Base-by-base conservation (phyloP, 2,329 filamentous ascomycete genomes). In the Fusarium ambrosium region DNA sequence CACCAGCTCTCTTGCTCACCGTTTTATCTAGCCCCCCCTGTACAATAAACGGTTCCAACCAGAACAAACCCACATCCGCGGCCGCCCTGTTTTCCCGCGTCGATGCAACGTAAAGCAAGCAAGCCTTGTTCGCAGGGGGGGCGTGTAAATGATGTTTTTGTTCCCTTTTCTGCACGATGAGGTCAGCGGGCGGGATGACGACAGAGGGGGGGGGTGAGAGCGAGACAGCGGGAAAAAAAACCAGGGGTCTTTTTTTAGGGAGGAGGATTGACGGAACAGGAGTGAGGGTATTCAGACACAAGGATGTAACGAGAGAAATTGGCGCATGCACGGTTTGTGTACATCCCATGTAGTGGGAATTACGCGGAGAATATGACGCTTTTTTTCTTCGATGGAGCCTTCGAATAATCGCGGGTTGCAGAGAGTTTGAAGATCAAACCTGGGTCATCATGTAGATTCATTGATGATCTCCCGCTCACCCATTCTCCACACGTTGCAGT, bases 131-230 rank as follows among this genome's bases (percentile, higher is more conserved):
- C 22, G 16, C 55, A 59, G 24, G 32, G 29, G 29, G 41, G 41
- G 53, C 58, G 53, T 66, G 72, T 43, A 59, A 63, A 32, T 34
- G 65, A 32, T 32, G 22, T 13, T 48, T 22, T 6, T 24, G 24
- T 16, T 32, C 32, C 32, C 32, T 32, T 32, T 45, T 24, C 67
- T 77, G 79, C 79, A 74, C 75, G 70, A 80, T 80, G 79, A 80
- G 79, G 79, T 80, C 79, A 80, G 71, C 18, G 70, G 66, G 32
- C 71, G 73, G 73, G 75, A 79, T 79, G 78, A 79, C 78, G 78
- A 79, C 69, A 79, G 43, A 18, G 43, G 20, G 20, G 43, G 20
- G 20, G 24, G 10, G 24, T 24, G 24, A 24, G 32, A 32, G 29
- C 29, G 8, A 32, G 29, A 29, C 27, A 29, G 45, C 45, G n/a